These are phyloP conservation scores for Penicillium lagena DNA, from an alignment of 495 filamentous ascomycete genomes.

Conservation along the genomic window DNA sequence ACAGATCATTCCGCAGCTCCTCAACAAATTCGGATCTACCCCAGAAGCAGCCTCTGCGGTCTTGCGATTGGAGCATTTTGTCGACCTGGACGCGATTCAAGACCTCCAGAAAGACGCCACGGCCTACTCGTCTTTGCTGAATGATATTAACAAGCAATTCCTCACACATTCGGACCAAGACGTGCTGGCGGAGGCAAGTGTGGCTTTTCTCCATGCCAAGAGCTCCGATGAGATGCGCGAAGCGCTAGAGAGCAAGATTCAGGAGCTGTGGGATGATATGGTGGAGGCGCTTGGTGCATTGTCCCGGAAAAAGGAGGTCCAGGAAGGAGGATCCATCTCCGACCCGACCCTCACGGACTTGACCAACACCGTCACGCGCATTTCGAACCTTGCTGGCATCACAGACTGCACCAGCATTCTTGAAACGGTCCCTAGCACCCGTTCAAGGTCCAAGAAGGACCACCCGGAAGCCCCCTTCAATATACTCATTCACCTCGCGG, in stretches of 20 bases:
- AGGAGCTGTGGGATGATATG: constrained; percentile 78
- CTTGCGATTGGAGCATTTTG: constrained; percentile 75
- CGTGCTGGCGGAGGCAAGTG: constrained; percentile 78
- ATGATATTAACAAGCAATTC: constrained; percentile 92
- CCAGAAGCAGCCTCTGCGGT: constrained; percentile 80
- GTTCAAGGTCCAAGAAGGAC: constrained; percentile 44
- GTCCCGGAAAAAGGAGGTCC: constrained; percentile 59
- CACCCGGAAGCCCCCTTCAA: constrained; percentile 50
- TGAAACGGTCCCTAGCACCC: constrained; percentile 46
- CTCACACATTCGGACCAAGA: constrained; percentile 78
- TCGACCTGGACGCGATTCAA: constrained; percentile 84
- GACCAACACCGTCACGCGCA: constrained; percentile 72
- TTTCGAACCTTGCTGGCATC: constrained; percentile 76
- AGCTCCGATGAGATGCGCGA: constrained; percentile 84
- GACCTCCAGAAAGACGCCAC: constrained; percentile 81
- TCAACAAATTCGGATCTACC: constrained; percentile 89
- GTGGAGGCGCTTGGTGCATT: constrained; percentile 63
- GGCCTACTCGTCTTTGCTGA: constrained; percentile 73
- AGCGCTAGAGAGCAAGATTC: constrained; percentile 69
- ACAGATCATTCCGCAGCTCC: constrained; percentile 68
- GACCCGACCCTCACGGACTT: constrained; percentile 58
- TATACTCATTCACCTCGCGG: constrained; percentile 58
- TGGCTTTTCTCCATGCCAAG: constrained; percentile 77
- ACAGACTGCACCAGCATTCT: constrained; percentile 68
- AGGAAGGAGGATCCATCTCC: constrained; percentile 54